A percentile compares a stretch with the other conserved stretches of the same genome.
These are phyloP conservation scores for Lentinula edodes DNA, from an alignment of 768 basidiomycete genomes.

Conservation along the genomic window DNA sequence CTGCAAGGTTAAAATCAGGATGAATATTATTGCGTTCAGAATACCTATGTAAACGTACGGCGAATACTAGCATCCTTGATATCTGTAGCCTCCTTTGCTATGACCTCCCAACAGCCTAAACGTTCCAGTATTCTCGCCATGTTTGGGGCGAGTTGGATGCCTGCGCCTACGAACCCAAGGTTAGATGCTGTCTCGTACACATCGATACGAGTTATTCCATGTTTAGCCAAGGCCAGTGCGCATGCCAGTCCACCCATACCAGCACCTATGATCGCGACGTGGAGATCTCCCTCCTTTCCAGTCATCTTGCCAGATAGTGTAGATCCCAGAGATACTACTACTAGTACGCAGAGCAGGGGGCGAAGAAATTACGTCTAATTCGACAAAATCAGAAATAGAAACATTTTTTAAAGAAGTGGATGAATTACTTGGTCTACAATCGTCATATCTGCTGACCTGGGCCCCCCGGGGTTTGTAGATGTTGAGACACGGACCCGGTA, in stretches of 20 bases:
- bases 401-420: no score
- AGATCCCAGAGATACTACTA: no score
- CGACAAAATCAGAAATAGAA: no score
- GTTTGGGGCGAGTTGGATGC: constrained; percentile 31
- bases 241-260: constrained; percentile 23
- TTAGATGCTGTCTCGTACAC: constrained; percentile 23
- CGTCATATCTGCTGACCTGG: no score
- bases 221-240: constrained; percentile 22
- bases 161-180: constrained; percentile 28
- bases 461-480: no score
- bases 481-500: no score
- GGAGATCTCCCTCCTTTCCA: neutral
- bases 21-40: neutral
- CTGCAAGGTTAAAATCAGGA: neutral
- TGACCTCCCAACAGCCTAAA: constrained; percentile 21
- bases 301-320: neutral
- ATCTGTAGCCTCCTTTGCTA: constrained; percentile 20
- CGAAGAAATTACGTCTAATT: no score
- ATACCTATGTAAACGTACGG: constrained; percentile 11
- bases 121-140: constrained; percentile 21
- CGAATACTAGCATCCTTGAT: constrained; percentile 21
- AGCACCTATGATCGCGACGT: constrained; percentile 13
- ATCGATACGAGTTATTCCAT: constrained; percentile 22
- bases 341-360: no score
- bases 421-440: no score